A percentile compares a stretch with the other conserved stretches of the same genome.
Evolutionary conservation across 305 asterid genomes (phyloP).

Genomic region (Plantago rigida): DNA sequence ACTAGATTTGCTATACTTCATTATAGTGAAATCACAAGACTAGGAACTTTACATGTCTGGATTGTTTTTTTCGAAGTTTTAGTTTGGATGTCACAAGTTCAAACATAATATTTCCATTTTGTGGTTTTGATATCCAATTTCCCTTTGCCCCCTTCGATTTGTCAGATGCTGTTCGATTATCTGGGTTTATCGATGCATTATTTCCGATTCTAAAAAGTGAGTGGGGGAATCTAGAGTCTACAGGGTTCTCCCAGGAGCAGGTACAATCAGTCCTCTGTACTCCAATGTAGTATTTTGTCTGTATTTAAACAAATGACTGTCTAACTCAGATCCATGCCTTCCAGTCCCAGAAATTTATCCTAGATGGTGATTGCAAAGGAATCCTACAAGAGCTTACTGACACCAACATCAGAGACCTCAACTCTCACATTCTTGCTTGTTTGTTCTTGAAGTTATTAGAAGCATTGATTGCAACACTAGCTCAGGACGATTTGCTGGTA

Average conservation of each 20-base stretch:
- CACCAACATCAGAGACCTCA: constrained; percentile 39
- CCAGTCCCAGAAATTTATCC: constrained; percentile 42
- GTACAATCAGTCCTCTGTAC: constrained; percentile 31
- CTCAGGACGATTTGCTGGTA: constrained; percentile 46
- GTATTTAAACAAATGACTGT: not conserved
- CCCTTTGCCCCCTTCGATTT: constrained; percentile 8
- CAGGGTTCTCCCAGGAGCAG: constrained; percentile 41
- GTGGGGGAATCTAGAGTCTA: constrained; percentile 51
- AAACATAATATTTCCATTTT: not conserved
- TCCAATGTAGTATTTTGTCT: constrained; percentile 14
- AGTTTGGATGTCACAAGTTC: not conserved
- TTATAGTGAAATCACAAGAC: not conserved
- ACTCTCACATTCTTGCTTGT: constrained; percentile 53
- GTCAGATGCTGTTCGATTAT: constrained; percentile 46
- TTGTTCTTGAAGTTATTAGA: constrained; percentile 58
- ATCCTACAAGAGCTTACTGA: constrained; percentile 43
- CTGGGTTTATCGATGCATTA: constrained; percentile 40
- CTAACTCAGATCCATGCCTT: constrained; percentile 24
- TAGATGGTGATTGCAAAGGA: constrained; percentile 45
- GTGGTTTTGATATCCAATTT: not conserved
- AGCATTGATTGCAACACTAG: constrained; percentile 41
- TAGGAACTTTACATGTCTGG: not conserved
- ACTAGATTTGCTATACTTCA: not conserved
- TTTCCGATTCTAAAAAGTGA: constrained; percentile 54
- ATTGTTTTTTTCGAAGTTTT: not conserved